Conservation (phyloP, 106 monocot genomes). For the Dioscorea zingiberensis region DNA sequence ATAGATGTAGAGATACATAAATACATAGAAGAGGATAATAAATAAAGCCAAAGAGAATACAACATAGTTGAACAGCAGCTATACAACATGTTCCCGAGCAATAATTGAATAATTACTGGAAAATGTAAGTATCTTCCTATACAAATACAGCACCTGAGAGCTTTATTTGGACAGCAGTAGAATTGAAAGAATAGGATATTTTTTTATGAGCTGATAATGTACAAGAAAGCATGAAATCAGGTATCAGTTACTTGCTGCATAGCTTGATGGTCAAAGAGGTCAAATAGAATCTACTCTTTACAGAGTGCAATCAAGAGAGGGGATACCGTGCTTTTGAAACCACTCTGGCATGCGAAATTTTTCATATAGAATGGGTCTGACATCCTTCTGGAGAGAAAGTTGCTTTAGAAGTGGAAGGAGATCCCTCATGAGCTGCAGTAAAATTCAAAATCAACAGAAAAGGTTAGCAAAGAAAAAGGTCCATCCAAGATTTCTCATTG, state of each 20-base stretch:
- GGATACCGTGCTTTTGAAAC: constrained; percentile 73
- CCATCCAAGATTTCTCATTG: not conserved
- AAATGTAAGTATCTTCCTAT: too few relatives aligned
- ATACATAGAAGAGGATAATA: too few relatives aligned
- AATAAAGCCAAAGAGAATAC: too few relatives aligned
- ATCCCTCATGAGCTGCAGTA: constrained; percentile 45
- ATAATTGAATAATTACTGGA: too few relatives aligned
- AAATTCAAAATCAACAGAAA: not conserved
- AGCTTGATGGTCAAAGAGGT: too few relatives aligned
- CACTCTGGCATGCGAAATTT: constrained; percentile 77
- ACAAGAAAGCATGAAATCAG: not conserved
- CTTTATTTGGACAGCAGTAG: too few relatives aligned
- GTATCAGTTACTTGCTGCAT: too few relatives aligned
- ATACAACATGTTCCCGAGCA: too few relatives aligned
- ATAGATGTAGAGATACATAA: too few relatives aligned
- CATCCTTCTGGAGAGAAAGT: constrained; percentile 60
- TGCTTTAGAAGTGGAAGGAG: constrained; percentile 58
- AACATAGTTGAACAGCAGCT: too few relatives aligned
- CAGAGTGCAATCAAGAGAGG: not conserved
- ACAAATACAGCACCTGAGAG: too few relatives aligned
- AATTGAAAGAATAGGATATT: too few relatives aligned
- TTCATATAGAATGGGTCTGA: constrained; percentile 58
- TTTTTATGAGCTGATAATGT: not conserved
- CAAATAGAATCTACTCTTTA: not conserved
- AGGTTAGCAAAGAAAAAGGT: not conserved